Percentiles rank a stretch among this genome's conserved stretches.
Conservation (phyloP, 108 stramenopile genomes). For the Ochromonas danica region DNA sequence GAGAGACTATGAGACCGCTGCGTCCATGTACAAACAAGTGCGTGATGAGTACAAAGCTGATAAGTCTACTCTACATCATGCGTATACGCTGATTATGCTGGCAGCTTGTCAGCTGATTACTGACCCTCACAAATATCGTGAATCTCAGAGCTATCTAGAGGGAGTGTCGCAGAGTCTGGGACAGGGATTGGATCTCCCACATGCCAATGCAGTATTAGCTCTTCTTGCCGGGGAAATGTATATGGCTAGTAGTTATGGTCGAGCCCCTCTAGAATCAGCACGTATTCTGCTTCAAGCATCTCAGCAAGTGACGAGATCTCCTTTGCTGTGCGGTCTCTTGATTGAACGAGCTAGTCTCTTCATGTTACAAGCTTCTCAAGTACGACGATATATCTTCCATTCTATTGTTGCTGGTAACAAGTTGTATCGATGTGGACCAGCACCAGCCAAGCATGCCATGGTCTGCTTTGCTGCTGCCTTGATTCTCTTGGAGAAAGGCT, state of each 20-base stretch:
- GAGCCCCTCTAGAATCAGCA: slow-evolving; percentile 8
- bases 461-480: slow-evolving; percentile 23
- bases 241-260: background rate
- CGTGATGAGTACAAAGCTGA: slow-evolving; percentile 32
- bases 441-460: slow-evolving; percentile 17
- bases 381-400: background rate
- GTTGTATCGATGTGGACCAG: background rate
- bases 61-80: slow-evolving; percentile 17
- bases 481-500: slow-evolving; percentile 7
- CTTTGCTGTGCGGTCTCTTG: slow-evolving; percentile 5
- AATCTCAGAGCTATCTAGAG: background rate
- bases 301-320: background rate
- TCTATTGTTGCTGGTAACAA: slow-evolving; percentile 17
- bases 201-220: background rate
- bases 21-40: slow-evolving; percentile 17
- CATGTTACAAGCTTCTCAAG: background rate
- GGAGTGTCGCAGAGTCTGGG: background rate
- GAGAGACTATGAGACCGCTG: slow-evolving; percentile 29
- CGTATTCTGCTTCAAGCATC: background rate
- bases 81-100: slow-evolving; percentile 10
- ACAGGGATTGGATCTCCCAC: background rate
- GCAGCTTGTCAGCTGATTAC: slow-evolving; percentile 11
- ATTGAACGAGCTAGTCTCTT: background rate
- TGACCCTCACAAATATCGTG: background rate
- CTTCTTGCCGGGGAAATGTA: slow-evolving; percentile 12